Evolutionary conservation across 2,329 filamentous ascomycete genomes (phyloP).

Genomic region (Trichoderma lentiforme): DNA sequence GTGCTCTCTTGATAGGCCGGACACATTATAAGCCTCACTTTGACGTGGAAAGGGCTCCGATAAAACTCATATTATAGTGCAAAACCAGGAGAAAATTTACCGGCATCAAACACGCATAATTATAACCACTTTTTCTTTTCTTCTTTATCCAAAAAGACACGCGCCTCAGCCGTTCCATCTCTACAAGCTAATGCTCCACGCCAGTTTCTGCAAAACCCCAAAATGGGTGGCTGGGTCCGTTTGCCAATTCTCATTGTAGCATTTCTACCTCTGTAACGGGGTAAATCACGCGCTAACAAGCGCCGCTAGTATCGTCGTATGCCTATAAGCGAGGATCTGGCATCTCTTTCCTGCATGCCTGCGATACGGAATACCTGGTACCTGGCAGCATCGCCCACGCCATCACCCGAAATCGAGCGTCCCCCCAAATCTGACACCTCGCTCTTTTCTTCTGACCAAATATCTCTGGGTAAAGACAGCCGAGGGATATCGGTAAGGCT

Average conservation of each 20-base stretch:
- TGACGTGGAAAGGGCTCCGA: neutral
- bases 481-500: neutral
- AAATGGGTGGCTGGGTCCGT: constrained; percentile 19
- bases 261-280: constrained; percentile 1
- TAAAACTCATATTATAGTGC: neutral
- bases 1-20: neutral
- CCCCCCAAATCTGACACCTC: neutral
- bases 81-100: neutral
- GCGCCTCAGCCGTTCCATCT: neutral
- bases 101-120: neutral
- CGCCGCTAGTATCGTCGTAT: constrained; percentile 3
- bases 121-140: neutral
- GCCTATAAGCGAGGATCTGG: neutral
- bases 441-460: neutral
- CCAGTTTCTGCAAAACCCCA: neutral
- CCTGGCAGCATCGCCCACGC: constrained; percentile 7
- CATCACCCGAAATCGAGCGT: neutral
- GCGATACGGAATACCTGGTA: constrained; percentile 4
- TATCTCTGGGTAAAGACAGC: neutral
- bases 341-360: neutral
- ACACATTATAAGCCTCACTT: neutral
- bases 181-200: neutral
- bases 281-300: neutral
- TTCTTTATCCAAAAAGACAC: neutral
- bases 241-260: neutral